Base-by-base conservation (phyloP, 2,329 filamentous ascomycete genomes). In the Scleromitrula shiraiana region DNA sequence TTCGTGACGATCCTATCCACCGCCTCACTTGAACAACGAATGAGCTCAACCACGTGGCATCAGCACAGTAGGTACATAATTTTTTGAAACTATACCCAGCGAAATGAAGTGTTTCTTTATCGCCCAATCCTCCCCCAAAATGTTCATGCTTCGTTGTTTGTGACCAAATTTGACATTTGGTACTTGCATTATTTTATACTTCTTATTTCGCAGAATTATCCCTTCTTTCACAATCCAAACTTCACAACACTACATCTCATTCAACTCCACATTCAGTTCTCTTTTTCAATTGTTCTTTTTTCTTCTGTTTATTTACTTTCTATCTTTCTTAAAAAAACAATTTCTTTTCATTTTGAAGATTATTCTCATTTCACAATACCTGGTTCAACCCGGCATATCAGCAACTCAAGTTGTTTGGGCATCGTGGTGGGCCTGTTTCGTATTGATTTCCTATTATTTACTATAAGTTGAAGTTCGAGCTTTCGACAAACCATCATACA, bases 111-210 rank as follows among this genome's bases (percentile, higher is more conserved):
- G 44, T 47, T 41, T 47, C 35, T 47, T 35, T 41, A 41, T 41
- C 22, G 44, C 44, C 44, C 44, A 47, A 47, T 47, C n/a, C 37
- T 35, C 36, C n/a, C 36, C 24, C 20, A 32, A 7, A 20, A 12
- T 12, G 8, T 47, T 33, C 20, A 23, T 41, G 44, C 44, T 47
- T 47, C 22, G 44, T 33, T 47, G 44, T 47, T 37, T 41, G 44
- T 32, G 24, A 6, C 26, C 36, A 41, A 30, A 29, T 40, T 33
- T 45, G 17, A 26, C 24, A 20, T 32, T 41, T 24, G 4, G 27
- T 47, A 47, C 44, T 37, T 41, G 44, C 44, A 47, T 47, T 47
- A 20, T 47, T 47, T 46, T 47, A 14, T 47, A 33, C 37, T 47
- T 20, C 40, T 19, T 9, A 2, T 41, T 26, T 20, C 22, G 22